phyloP scores from a whole-genome alignment of 2,329 filamentous ascomycete species.

The Colletotrichum agaves region DNA sequence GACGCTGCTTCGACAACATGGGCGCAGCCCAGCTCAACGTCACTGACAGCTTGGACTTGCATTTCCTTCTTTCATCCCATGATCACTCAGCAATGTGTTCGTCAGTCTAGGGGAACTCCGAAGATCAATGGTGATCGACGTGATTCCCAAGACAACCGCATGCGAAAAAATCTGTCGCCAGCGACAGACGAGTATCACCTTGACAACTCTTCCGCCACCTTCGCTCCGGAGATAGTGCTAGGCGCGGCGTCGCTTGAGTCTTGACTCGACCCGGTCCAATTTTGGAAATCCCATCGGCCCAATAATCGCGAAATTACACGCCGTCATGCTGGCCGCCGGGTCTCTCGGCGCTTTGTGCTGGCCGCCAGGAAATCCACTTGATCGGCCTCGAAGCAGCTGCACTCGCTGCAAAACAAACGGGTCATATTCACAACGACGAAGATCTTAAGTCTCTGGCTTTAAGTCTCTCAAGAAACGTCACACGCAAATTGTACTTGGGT shows the following conservation, averaged over 20 bases:
- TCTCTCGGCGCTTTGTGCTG: constrained; percentile 21
- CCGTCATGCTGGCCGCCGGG: constrained; percentile 17
- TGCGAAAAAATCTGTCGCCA: not conserved
- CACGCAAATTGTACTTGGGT: not conserved
- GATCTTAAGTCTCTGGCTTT: no score
- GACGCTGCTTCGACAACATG: constrained; percentile 10
- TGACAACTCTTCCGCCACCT: not conserved
- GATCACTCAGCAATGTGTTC: constrained; percentile 5
- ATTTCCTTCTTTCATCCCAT: constrained; percentile 27
- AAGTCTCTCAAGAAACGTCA: not conserved
- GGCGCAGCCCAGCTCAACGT: constrained; percentile 23
- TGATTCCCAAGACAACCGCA: not conserved
- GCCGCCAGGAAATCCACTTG: not conserved
- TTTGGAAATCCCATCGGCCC: constrained; percentile 9
- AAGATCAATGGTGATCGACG: constrained; percentile 10
- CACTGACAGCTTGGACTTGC: constrained; percentile 27
- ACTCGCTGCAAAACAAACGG: constrained; percentile 3
- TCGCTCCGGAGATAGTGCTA: not conserved
- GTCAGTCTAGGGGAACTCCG: constrained; percentile 10
- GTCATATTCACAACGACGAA: not conserved
- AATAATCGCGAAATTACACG: constrained; percentile 20
- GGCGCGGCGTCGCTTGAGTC: constrained; percentile 2
- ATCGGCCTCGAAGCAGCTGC: constrained; percentile 5
- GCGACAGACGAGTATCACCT: not conserved
- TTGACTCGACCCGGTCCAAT: constrained; percentile 9